Evolutionary conservation across 2,329 filamentous ascomycete genomes (phyloP), one percentile per base, ranked within the genome.

Genomic region (Neospermospora avenae): DNA sequence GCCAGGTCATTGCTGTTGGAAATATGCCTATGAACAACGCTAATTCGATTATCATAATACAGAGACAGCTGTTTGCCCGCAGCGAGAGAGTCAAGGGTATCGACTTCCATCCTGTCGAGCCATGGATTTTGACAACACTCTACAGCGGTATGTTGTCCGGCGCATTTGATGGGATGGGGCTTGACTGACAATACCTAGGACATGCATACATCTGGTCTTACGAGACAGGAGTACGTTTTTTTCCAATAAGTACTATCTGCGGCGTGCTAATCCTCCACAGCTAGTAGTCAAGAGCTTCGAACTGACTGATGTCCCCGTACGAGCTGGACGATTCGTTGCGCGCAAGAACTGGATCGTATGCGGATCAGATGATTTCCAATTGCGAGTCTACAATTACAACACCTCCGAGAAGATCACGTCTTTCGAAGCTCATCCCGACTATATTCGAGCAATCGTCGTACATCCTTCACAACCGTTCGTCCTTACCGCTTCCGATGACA

Each of bases 181-280:
- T 44, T 31, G 51, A 55, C 52, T 55, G 45, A 63, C 58, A 66
- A 75, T 66, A 55, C 22, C 37, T 56, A 92, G 91, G 95, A 76
- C 93, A 98, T 81, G 95, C 96, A 74, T 96, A 98, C 80, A 98
- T 99, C 74, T 98, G 95, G 93, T 97, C 93, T 35, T 96, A 96
- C 77, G 93, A 96, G 78, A 96, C 92, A 55, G 92, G 96, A 76
- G 80, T 81, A 75, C 61, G 74, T 48, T 48, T 8, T 10, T 46
- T 5, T 44, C 53, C 37, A 18, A n/a, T 11, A 3, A n/a, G 14
- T 31, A 42, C 6, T 22, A 11, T 10, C 3, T 56, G 39, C 55
- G 7, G 34, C n/a, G 18, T 46, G 57, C 65, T 70, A 46, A 68
- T 49, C 11, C 51, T 56, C 13, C 58, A 63, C 65, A 86, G 77